Conservation (phyloP, 2,329 filamentous ascomycete genomes). For the Fusarium sp. region DNA sequence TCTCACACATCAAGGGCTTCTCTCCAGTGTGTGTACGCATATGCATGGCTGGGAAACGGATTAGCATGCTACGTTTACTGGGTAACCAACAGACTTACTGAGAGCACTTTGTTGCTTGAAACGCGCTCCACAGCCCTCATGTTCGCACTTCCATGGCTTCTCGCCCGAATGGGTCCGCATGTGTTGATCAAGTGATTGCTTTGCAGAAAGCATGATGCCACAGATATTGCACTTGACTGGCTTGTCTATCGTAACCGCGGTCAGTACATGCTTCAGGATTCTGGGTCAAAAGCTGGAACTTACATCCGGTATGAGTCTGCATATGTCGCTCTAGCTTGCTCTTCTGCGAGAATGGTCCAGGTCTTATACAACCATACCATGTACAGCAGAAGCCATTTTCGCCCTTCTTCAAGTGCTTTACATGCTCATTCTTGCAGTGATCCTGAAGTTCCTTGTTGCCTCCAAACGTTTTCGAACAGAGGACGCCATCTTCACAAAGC, state of each 20-base stretch:
- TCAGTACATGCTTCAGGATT: conserved; percentile 19
- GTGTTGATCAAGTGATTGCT: conserved; percentile 75
- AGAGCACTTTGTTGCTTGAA: conserved; percentile 76
- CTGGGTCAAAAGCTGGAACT: conserved; percentile 45
- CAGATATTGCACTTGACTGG: conserved; percentile 68
- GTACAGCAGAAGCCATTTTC: conserved; percentile 62
- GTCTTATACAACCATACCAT: conserved; percentile 67
- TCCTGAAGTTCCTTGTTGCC: conserved; percentile 63
- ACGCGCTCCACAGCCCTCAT: conserved; percentile 62
- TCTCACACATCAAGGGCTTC: conserved; percentile 69
- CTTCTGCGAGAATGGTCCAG: conserved; percentile 66
- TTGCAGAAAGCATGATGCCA: conserved; percentile 69
- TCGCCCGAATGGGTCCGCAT: conserved; percentile 73
- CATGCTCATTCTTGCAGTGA: conserved; percentile 65
- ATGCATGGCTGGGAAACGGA: conserved; percentile 67
- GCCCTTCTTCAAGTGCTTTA: conserved; percentile 57
- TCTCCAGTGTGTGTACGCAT: conserved; percentile 73
- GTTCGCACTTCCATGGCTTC: conserved; percentile 69
- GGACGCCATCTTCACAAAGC: conserved; percentile 39
- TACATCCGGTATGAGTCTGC: conserved; percentile 73
- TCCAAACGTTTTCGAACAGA: conserved; percentile 53
- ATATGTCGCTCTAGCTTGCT: conserved; percentile 74
- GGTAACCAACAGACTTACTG: conserved; percentile 58
- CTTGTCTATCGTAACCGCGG: conserved; percentile 59
- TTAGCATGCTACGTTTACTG: conserved; percentile 27